Evolutionary conservation across 108 stramenopile species (phyloP).

Genomic region (Discostella pseudostelligera): DNA sequence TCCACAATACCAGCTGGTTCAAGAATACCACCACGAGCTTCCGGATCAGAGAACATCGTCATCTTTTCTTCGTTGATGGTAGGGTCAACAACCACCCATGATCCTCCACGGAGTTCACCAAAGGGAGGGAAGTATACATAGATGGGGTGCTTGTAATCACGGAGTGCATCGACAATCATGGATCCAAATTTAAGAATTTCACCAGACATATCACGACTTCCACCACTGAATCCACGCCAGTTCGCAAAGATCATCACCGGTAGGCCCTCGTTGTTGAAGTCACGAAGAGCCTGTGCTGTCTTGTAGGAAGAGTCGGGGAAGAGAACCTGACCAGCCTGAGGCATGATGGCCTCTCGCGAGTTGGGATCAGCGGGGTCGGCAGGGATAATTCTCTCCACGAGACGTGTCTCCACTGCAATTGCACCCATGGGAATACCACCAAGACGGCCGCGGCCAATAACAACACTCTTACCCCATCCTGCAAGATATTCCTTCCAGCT

Average conservation of each 20-base stretch:
- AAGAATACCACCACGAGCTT: conserved; percentile 96
- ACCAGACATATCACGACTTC: conserved; percentile 97
- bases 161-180: conserved; percentile 97
- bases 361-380: conserved; percentile 98
- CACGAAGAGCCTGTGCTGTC: conserved; percentile 94
- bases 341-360: conserved; percentile 92
- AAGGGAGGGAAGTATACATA: conserved; percentile 97
- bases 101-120: conserved; percentile 97
- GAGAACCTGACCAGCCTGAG: conserved; percentile 95
- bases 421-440: conserved; percentile 98
- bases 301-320: conserved; percentile 99
- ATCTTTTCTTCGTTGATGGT: conserved; percentile 97
- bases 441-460: conserved; percentile 93
- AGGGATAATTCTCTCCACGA: conserved; percentile 91
- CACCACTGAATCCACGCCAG: conserved; percentile 98
- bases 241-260: conserved; percentile 99
- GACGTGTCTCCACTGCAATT: conserved; percentile 95
- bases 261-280: conserved; percentile 97
- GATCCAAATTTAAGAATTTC: conserved; percentile 98
- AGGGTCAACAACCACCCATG: conserved; percentile 98
- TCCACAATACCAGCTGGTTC: conserved; percentile 98
- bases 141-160: conserved; percentile 94
- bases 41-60: conserved; percentile 98
- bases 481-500: conserved; percentile 93
- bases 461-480: conserved; percentile 98